Evolutionary conservation across 768 basidiomycete genomes (phyloP).

Genomic region (Clavulina sp.): DNA sequence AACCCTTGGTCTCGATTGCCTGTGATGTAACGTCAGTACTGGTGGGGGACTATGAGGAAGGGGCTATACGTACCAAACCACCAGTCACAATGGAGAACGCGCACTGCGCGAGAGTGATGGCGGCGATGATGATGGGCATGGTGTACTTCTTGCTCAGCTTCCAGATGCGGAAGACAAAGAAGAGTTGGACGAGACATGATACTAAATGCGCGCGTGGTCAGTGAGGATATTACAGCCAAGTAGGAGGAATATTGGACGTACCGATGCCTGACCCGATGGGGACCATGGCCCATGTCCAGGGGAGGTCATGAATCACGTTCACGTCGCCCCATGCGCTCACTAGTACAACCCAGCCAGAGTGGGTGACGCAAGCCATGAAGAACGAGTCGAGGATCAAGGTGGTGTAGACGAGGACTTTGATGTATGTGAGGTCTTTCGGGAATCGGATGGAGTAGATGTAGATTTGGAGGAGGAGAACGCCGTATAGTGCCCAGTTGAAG

Average conservation of each 20-base stretch:
- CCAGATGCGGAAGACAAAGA: constrained; percentile 11
- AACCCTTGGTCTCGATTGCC: background rate
- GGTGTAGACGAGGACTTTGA: constrained; percentile 8
- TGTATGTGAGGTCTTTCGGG: constrained; percentile 5
- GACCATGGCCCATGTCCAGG: constrained; percentile 9
- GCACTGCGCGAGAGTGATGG: background rate
- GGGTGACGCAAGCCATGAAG: constrained; percentile 5
- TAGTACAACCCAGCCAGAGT: constrained; percentile 8
- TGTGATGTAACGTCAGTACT: background rate
- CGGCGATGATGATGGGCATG: constrained; percentile 1
- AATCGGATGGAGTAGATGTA: constrained; percentile 10
- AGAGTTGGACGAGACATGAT: constrained; percentile 7
- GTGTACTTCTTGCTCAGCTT: background rate
- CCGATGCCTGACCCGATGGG: constrained; percentile 7
- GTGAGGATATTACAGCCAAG: background rate
- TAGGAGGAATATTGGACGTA: background rate
- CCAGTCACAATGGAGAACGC: background rate
- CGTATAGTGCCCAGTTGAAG: constrained; percentile 10
- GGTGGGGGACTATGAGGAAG: background rate
- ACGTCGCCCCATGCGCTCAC: constrained; percentile 5
- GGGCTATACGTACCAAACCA: background rate
- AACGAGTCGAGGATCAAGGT: constrained; percentile 8
- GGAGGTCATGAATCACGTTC: constrained; percentile 4
- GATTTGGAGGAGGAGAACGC: constrained; percentile 7
- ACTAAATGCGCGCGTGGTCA: background rate